Base-by-base conservation (phyloP, 2,329 filamentous ascomycete genomes). In the Phialophora tarda region DNA sequence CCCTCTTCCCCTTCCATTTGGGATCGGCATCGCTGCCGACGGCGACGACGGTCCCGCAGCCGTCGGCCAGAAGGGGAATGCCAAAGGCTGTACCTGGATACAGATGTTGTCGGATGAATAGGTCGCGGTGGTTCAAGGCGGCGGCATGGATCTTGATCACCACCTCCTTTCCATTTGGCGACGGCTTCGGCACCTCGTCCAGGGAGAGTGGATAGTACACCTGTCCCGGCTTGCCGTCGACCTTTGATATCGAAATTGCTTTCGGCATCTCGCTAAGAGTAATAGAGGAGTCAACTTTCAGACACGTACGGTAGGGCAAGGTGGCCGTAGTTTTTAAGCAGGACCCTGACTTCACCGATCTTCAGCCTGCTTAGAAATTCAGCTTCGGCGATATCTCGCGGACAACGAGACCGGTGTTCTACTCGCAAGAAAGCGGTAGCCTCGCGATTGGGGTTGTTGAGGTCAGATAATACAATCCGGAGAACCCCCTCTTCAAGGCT, bases 111-210 rank as follows among this genome's bases (percentile, higher is more conserved):
- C 94, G 91, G 79, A 96, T 91, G 82, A 97, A 98, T 72, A 96
- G 87, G 78, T 98, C 95, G 73, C 93, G 91, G 82, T 98, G 95
- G 82, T 98, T 98, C 59, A 98, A 88, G 14, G 94, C 90, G 1
- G 89, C 91, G 59, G 93, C 91, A 41, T 86, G 85, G 75, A 98
- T 82, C 74, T 87, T 88, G 69, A 98, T 82, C 6, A 96, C 83
- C 71, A 97, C 82, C 77, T 97, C 85, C 69, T 83, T 83, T 17
- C 86, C 85, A 28, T 86, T 84, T 0, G 89, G 89, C 1, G 81
- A 82, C 28, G 90, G 90, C 69, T 84, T 83, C 63, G 89, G 84
- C 17, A 89, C 79, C 38, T 87, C 81, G 69, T 86, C 87, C 62
- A 91, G 72, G n/a, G 75, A 73, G 48, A 81, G 75, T 8, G 78